Base-by-base conservation (phyloP, 352 stramenopile genomes). In the Pythium scleroteichum region DNA sequence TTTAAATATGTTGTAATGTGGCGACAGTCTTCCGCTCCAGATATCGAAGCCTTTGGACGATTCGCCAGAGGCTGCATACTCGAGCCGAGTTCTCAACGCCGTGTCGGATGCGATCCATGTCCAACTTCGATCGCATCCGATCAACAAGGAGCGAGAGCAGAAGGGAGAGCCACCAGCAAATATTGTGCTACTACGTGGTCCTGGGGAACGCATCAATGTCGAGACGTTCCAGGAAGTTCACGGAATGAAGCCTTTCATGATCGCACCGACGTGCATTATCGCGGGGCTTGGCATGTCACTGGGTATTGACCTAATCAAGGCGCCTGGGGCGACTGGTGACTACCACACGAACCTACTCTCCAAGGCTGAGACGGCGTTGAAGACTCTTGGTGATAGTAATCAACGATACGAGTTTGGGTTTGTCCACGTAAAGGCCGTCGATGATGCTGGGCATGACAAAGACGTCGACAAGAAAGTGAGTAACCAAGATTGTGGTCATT, bases 261-360 rank as follows among this genome's bases (percentile, higher is more conserved):
- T 95, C 45, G 87, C 87, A 14, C 87, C 87, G 2, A 95, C 87
- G 16, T 95, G 87, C 55, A 95, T 95, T 67, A 95, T 95, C 32
- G 87, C 87, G 17, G 87, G 87, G 24, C 65, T 95, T 22, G 87
- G 87, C 33, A 94, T 92, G 82, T 95, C 87, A 14, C 57, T 95
- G 26, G 87, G 79, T 22, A 90, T 95, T 66, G 78, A 93, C 27
- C 68, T 95, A 5, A 65, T 79, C 38, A 80, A 79, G 52, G 87
- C 79, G 1, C 77, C 78, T 32, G 85, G 85, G 0, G 87, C 81
- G 0, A 95, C 87, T 2, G 87, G 87, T 53, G 87, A 95, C 41
- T 95, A 95, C 59, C 87, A 94, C 67, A 88, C 85, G 13, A 88
- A 94, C 42, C 52, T 95, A 26, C 40, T 85, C 6, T 75, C 82